These are phyloP conservation scores for Scleroderma citrinum DNA, from an alignment of 768 basidiomycete species.

Conservation along the genomic window DNA sequence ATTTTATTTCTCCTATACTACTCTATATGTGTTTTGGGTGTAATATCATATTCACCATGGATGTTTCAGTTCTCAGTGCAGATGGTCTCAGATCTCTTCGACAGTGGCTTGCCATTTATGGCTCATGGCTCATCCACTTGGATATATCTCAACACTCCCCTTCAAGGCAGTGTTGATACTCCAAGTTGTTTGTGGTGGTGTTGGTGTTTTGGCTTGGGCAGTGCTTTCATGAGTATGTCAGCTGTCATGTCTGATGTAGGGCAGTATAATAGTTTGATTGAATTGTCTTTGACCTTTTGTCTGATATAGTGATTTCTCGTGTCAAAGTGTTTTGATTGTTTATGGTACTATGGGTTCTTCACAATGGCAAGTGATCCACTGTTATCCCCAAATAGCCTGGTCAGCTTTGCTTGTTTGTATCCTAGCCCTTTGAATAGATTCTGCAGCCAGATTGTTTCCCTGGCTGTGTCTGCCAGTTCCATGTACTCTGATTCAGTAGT, in stretches of 20 bases:
- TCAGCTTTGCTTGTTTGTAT: constrained; percentile 12
- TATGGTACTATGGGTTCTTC: constrained; percentile 12
- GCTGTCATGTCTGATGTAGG: constrained; percentile 18
- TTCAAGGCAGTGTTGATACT: constrained; percentile 6
- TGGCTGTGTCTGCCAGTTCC: not conserved
- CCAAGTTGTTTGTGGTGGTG: constrained; percentile 5
- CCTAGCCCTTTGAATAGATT: constrained; percentile 31
- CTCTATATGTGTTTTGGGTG: too few relatives aligned
- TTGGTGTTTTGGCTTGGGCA: constrained; percentile 1
- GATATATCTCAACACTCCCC: constrained; percentile 24
- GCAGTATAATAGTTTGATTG: constrained; percentile 10
- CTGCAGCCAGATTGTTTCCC: constrained; percentile 10
- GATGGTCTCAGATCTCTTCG: too few relatives aligned
- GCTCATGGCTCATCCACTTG: too few relatives aligned
- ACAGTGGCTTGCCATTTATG: too few relatives aligned
- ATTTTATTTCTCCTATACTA: too few relatives aligned
- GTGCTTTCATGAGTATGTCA: constrained; percentile 11
- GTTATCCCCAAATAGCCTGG: constrained; percentile 17
- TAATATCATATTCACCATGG: too few relatives aligned
- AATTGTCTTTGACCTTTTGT: constrained; percentile 22
- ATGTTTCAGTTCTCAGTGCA: too few relatives aligned
- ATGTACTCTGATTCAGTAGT: constrained; percentile 5
- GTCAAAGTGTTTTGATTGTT: constrained; percentile 17
- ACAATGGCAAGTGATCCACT: constrained; percentile 23
- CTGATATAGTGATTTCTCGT: constrained; percentile 19